Evolutionary conservation across 2,329 filamentous ascomycete genomes (phyloP), one percentile per base, ranked within the genome.

Genomic region (Orbilia quercus): DNA sequence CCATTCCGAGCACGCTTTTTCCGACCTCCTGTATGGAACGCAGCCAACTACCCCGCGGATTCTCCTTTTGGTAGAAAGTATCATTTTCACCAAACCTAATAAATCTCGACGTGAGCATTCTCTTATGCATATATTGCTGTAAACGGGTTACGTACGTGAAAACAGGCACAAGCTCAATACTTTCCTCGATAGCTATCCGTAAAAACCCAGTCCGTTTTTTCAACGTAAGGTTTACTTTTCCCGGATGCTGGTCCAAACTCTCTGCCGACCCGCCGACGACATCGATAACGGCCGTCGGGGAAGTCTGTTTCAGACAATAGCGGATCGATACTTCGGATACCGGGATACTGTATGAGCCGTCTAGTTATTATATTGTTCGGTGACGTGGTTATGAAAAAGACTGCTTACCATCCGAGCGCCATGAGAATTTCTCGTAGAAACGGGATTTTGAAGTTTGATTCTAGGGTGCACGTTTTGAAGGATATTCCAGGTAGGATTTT

Each of bases 31-130:
- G 48, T 18, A 31, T 28, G 14, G 16, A 31, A 11, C 48, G 48
- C 14, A 53, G 6, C 48, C 48, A 31, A 12, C 25, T 31, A 7
- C 48, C 31, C 22, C 31, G 48, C 48, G 48, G 48, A 22, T 53
- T 53, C 2, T 53, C 48, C 23, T 53, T 53, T 23, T 53, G 48
- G 25, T 53, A 20, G 16, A 53, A 53, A 3, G 31, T 31, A 20
- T 53, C 31, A 20, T 53, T 53, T n/a, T 53, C 48, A 36, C 48
- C 48, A 31, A 53, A 53, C 5, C 42, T 45, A 20, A 12, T 45
- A 9, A 12, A 12, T 42, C 14, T 42, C 16, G 38, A 42, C 7
- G 14, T 12, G 6, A 7, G n/a, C n/a, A n/a, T n/a, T n/a, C n/a
- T n/a, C n/a, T n/a, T n/a, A n/a, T n/a, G n/a, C n/a, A 31, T 4